These are phyloP conservation scores for Diaporthe vaccinii DNA, from an alignment of 2,329 filamentous ascomycete genomes.

Conservation along the genomic window DNA sequence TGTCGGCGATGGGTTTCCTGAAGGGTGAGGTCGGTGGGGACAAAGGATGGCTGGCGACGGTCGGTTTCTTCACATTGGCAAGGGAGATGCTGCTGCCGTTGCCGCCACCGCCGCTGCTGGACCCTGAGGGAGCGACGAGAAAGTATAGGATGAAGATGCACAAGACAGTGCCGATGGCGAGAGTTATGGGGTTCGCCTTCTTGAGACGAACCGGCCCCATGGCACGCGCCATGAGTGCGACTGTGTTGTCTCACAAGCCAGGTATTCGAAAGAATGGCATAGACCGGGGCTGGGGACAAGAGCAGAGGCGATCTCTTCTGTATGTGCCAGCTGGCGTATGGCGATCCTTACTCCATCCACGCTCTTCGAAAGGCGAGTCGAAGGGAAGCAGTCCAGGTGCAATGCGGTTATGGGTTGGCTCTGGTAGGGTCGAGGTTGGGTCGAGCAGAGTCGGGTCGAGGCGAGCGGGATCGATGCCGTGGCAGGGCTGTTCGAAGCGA, in stretches of 20 bases:
- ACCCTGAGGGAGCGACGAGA: slow-evolving; percentile 67
- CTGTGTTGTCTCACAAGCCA: slow-evolving; percentile 37
- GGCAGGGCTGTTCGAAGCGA: background rate
- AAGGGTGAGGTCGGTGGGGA: slow-evolving; percentile 83
- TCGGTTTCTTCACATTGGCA: slow-evolving; percentile 56
- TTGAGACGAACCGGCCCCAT: slow-evolving; percentile 79
- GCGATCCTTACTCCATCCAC: slow-evolving; percentile 40
- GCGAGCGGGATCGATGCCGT: background rate
- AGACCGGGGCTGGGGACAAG: slow-evolving; percentile 12
- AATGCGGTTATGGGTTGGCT: background rate
- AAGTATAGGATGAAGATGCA: slow-evolving; percentile 80
- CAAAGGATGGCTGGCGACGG: slow-evolving; percentile 75
- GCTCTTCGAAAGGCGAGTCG: slow-evolving; percentile 12
- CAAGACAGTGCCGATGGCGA: slow-evolving; percentile 78
- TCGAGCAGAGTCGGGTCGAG: background rate
- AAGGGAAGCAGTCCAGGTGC: background rate
- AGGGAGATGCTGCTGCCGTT: slow-evolving; percentile 61
- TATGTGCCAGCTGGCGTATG: slow-evolving; percentile 38
- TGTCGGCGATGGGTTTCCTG: slow-evolving; percentile 70
- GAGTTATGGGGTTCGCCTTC: slow-evolving; percentile 82
- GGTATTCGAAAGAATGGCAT: slow-evolving; percentile 19
- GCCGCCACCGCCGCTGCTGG: slow-evolving; percentile 59
- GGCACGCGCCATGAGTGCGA: slow-evolving; percentile 64
- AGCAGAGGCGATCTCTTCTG: slow-evolving; percentile 32
- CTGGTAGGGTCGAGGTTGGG: background rate